A percentile compares a stretch with the other conserved stretches of the same genome.
Conservation (phyloP, 345 rosid genomes). For the Odontarrhena argentea region DNA sequence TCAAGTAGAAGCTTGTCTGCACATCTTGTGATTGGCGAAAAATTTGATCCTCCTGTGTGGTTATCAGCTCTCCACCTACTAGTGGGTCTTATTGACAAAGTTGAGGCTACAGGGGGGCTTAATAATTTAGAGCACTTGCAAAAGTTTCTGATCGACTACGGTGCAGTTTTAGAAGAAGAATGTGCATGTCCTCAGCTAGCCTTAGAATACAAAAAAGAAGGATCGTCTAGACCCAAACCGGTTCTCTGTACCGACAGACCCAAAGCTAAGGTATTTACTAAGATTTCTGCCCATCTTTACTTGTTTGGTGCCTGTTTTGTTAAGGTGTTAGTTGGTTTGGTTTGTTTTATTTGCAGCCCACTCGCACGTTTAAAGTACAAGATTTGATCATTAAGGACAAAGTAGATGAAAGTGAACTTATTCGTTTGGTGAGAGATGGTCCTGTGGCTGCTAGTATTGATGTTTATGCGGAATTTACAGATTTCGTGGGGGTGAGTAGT, state of each 20-base stretch:
- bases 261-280: not conserved
- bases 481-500: not conserved
- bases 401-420: not conserved
- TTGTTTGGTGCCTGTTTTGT: not conserved
- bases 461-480: not conserved
- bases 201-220: not conserved
- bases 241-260: not conserved
- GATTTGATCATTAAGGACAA: not conserved
- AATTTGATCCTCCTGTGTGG: not conserved
- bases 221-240: not conserved
- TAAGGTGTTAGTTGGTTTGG: not conserved
- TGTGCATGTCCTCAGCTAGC: not conserved
- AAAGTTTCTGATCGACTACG: not conserved
- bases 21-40: not conserved
- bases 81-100: not conserved
- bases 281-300: not conserved
- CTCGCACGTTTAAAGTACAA: not conserved
- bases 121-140: not conserved
- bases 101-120: not conserved
- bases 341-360: not conserved
- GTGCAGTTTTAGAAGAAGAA: not conserved
- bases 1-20: not conserved
- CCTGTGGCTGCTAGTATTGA: not conserved
- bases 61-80: conserved; percentile 2
- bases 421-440: not conserved